Evolutionary conservation across 2,329 filamentous ascomycete species (phyloP).

Genomic region (Hypocreales sp.): DNA sequence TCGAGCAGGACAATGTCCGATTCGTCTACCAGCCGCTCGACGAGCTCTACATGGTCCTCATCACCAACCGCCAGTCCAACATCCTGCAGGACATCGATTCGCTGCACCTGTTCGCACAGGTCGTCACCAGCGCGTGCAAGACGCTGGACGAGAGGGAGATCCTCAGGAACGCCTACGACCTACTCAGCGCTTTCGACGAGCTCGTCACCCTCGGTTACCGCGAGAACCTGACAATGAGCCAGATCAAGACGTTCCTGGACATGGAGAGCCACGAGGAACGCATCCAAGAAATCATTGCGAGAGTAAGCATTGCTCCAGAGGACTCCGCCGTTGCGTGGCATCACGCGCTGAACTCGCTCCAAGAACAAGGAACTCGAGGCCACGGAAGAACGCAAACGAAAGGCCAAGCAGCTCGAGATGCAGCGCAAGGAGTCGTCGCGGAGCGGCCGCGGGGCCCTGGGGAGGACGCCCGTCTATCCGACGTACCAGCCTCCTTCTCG

Average conservation of each 20-base stretch:
- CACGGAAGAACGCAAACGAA: conserved; percentile 93
- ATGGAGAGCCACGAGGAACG: conserved; percentile 99
- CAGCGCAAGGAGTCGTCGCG: conserved; percentile 93
- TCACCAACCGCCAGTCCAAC: conserved; percentile 98
- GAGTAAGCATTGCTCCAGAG: too few relatives aligned
- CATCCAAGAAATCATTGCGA: conserved; percentile 94
- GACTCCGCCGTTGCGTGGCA: too few relatives aligned
- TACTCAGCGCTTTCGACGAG: conserved; percentile 94
- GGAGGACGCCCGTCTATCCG: conserved; percentile 70
- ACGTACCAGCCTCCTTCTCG: conserved; percentile 73
- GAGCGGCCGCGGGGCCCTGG: conserved; percentile 47
- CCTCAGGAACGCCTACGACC: conserved; percentile 82
- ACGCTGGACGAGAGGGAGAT: conserved; percentile 94
- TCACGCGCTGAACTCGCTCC: too few relatives aligned
- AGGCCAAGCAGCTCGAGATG: conserved; percentile 97
- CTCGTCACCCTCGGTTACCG: conserved; percentile 89
- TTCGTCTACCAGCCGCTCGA: conserved; percentile 98
- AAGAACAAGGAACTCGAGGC: conserved; percentile 98
- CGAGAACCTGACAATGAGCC: conserved; percentile 88
- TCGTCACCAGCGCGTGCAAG: conserved; percentile 92
- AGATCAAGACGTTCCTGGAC: conserved; percentile 98
- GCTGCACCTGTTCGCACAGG: conserved; percentile 92
- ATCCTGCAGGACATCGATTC: conserved; percentile 99
- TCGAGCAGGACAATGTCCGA: conserved; percentile 98
- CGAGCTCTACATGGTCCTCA: conserved; percentile 98